Conservation (phyloP, 2,329 filamentous ascomycete genomes). For the Escovopsis sp. region DNA sequence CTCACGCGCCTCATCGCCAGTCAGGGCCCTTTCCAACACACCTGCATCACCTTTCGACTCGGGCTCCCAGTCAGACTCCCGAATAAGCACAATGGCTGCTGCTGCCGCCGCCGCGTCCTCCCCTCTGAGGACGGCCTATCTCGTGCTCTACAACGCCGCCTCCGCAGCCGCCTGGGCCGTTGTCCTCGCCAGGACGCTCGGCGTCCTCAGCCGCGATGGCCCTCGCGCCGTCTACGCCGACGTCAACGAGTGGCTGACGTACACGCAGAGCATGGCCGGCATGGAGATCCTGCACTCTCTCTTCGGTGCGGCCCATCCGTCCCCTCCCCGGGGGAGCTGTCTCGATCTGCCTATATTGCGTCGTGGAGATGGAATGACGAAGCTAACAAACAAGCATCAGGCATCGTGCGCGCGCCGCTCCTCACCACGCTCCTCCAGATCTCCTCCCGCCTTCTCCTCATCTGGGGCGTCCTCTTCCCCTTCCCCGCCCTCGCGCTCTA, state of each 20-base stretch:
- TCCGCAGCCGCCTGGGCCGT: slow-evolving; percentile 66
- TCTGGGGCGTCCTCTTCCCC: slow-evolving; percentile 67
- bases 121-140: slow-evolving; percentile 47
- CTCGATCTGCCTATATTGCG: too few relatives aligned
- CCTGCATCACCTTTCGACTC: too few relatives aligned
- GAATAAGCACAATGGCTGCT: too few relatives aligned
- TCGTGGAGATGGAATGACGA: neutral
- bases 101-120: slow-evolving; percentile 5
- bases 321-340: too few relatives aligned
- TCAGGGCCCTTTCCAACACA: too few relatives aligned
- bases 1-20: too few relatives aligned
- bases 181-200: slow-evolving; percentile 54
- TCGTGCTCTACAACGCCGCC: slow-evolving; percentile 71
- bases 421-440: slow-evolving; percentile 85
- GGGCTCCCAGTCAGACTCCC: too few relatives aligned
- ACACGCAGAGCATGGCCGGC: slow-evolving; percentile 70
- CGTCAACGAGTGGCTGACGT: slow-evolving; percentile 54
- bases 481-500: slow-evolving; percentile 54
- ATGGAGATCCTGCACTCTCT: slow-evolving; percentile 76
- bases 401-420: slow-evolving; percentile 73
- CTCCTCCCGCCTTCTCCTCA: slow-evolving; percentile 69
- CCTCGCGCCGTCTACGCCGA: slow-evolving; percentile 44
- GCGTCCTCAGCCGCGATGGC: slow-evolving; percentile 37
- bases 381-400: slow-evolving; percentile 25
- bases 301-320: slow-evolving; percentile 39